Evolutionary conservation across 1,139 yeast genomes (phyloP).

Genomic region (Candida sojae): DNA sequence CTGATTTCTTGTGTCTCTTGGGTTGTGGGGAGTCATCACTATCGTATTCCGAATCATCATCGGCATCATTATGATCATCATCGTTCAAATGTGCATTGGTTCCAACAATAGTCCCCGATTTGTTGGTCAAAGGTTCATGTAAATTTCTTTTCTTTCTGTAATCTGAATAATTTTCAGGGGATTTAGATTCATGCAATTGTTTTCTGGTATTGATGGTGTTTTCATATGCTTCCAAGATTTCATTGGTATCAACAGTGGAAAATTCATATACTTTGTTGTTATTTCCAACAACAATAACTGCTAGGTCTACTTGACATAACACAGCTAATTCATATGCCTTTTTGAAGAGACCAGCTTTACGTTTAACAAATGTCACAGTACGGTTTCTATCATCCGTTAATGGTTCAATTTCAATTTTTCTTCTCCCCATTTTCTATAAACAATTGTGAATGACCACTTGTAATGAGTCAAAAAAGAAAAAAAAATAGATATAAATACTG

Average conservation of each 20-base stretch:
- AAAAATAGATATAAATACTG: not conserved
- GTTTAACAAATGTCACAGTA: slow-evolving; percentile 86
- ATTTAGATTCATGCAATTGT: slow-evolving; percentile 55
- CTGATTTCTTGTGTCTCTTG: slow-evolving; percentile 24
- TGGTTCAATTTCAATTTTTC: slow-evolving; percentile 93
- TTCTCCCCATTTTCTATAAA: slow-evolving; percentile 73
- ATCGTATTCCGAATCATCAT: slow-evolving; percentile 31
- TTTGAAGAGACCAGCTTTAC: slow-evolving; percentile 93
- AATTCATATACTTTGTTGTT: slow-evolving; percentile 82
- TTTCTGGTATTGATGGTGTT: slow-evolving; percentile 26
- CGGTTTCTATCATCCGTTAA: slow-evolving; percentile 86
- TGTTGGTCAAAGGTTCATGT: slow-evolving; percentile 16
- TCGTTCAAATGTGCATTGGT: slow-evolving; percentile 14
- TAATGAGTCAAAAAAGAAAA: not conserved
- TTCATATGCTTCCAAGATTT: slow-evolving; percentile 56
- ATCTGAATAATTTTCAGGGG: slow-evolving; percentile 60
- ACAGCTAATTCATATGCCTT: slow-evolving; percentile 95
- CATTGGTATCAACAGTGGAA: slow-evolving; percentile 68
- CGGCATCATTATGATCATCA: slow-evolving; percentile 17
- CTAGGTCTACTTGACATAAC: slow-evolving; percentile 88
- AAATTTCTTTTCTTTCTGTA: slow-evolving; percentile 36
- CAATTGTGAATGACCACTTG: not conserved
- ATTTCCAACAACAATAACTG: slow-evolving; percentile 86
- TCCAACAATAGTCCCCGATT: slow-evolving; percentile 14
- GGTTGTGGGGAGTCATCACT: slow-evolving; percentile 31